These are phyloP conservation scores for bread wheat (Triticum aestivum) DNA, from an alignment of 176 grass and related monocot species.

Conservation along the genomic window IWGSC_CS_RefSeq_v2.1 NC_057803.1:162122802-162123301, in stretches of 20 bases:
- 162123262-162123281: slow-evolving; percentile 96
- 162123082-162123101: background rate
- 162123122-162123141: slow-evolving; percentile 20
- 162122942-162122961: slow-evolving; percentile 79
- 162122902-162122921: slow-evolving; percentile 98
- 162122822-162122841: slow-evolving; percentile 92
- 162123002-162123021: slow-evolving; percentile 58
- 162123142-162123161: slow-evolving; percentile 94
- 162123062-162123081: background rate
- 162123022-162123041: slow-evolving; percentile 5
- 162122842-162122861: slow-evolving; percentile 76
- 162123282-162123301: slow-evolving; percentile 76
- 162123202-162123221: slow-evolving; percentile 99
- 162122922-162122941: slow-evolving; percentile 95
- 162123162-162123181: slow-evolving; percentile 95
- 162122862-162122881: slow-evolving; percentile 87
- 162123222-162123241: slow-evolving; percentile 95
- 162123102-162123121: slow-evolving; percentile 16
- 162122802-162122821: slow-evolving; percentile 99
- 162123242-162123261: slow-evolving; percentile 76
- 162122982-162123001: slow-evolving; percentile 88
- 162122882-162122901: slow-evolving; percentile 87
- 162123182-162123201: slow-evolving; percentile 92
- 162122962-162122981: slow-evolving; percentile 81
- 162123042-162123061: slow-evolving; percentile 28